Conservation (phyloP, 2,329 filamentous ascomycete species). For the Ophiocordyceps camponoti-saundersi region DNA sequence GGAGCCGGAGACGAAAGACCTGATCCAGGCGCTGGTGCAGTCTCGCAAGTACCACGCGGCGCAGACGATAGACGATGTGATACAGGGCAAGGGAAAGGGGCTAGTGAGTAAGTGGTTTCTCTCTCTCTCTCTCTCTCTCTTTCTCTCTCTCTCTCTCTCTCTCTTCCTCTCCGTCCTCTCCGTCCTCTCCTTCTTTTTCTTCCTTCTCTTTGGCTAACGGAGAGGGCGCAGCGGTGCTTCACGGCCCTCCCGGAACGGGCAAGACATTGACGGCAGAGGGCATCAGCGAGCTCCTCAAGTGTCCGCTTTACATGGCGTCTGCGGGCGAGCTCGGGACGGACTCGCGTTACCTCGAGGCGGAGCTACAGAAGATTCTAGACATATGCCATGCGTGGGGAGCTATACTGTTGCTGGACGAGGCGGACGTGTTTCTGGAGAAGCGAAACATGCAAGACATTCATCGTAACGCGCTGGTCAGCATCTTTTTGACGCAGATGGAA, state of each 20-base stretch:
- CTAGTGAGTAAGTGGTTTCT: slow-evolving; percentile 42
- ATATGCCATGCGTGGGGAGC: slow-evolving; percentile 78
- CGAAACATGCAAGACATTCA: slow-evolving; percentile 70
- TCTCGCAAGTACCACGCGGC: slow-evolving; percentile 70
- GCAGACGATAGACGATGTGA: slow-evolving; percentile 68
- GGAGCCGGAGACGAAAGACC: slow-evolving; percentile 38
- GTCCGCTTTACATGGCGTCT: slow-evolving; percentile 69
- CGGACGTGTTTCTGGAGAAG: slow-evolving; percentile 70
- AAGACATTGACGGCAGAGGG: slow-evolving; percentile 81
- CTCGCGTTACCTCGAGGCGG: slow-evolving; percentile 52
- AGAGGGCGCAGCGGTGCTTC: slow-evolving; percentile 41
- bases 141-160: neutral
- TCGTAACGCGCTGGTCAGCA: slow-evolving; percentile 70
- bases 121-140: too few relatives aligned
- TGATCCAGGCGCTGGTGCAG: slow-evolving; percentile 62
- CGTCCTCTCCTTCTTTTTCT: neutral
- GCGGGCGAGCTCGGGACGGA: slow-evolving; percentile 72
- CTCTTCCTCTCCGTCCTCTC: too few relatives aligned
- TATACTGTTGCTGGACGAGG: slow-evolving; percentile 71
- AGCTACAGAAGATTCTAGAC: slow-evolving; percentile 71
- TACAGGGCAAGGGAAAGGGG: slow-evolving; percentile 72
- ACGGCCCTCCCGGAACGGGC: slow-evolving; percentile 73
- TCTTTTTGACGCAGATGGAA: slow-evolving; percentile 74
- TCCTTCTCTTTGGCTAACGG: neutral
- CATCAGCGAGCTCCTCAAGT: slow-evolving; percentile 67